Conservation (phyloP, 768 basidiomycete genomes). For the Suillus spraguei region DNA sequence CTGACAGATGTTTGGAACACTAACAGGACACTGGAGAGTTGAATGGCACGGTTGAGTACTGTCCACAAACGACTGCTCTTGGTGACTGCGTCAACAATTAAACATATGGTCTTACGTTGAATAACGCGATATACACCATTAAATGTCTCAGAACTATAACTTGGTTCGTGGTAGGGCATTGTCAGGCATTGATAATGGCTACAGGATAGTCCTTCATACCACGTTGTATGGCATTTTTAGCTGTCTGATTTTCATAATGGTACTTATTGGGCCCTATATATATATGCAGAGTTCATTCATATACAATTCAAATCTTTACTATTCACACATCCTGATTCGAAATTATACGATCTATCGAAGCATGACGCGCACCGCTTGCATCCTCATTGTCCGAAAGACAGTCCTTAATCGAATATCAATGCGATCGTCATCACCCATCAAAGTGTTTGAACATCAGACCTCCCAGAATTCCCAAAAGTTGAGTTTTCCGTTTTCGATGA, state of each 20-base stretch:
- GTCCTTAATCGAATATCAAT: too few relatives aligned
- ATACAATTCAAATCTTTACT: too few relatives aligned
- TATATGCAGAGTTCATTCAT: too few relatives aligned
- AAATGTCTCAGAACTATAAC: neutral
- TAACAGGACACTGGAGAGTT: conserved; percentile 3
- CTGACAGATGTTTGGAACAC: neutral
- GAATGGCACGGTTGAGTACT: neutral
- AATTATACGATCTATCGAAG: too few relatives aligned
- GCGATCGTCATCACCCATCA: too few relatives aligned
- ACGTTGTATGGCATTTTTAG: neutral
- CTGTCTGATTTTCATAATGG: neutral
- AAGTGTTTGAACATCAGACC: too few relatives aligned
- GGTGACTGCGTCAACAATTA: neutral
- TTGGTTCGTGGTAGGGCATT: neutral
- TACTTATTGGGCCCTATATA: neutral
- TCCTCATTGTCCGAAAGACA: too few relatives aligned
- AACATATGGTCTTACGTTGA: neutral
- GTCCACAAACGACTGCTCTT: conserved; percentile 1
- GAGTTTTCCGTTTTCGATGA: neutral
- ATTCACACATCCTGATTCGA: too few relatives aligned
- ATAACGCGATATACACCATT: neutral
- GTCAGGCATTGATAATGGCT: neutral
- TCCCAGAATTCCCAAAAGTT: neutral
- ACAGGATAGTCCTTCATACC: neutral
- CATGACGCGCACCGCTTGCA: too few relatives aligned